Percentiles rank a stretch among this genome's conserved stretches.
These are phyloP conservation scores for Tanozyma kutaoensis DNA, from an alignment of 805 yeast genomes.

Conservation along the genomic window DNA sequence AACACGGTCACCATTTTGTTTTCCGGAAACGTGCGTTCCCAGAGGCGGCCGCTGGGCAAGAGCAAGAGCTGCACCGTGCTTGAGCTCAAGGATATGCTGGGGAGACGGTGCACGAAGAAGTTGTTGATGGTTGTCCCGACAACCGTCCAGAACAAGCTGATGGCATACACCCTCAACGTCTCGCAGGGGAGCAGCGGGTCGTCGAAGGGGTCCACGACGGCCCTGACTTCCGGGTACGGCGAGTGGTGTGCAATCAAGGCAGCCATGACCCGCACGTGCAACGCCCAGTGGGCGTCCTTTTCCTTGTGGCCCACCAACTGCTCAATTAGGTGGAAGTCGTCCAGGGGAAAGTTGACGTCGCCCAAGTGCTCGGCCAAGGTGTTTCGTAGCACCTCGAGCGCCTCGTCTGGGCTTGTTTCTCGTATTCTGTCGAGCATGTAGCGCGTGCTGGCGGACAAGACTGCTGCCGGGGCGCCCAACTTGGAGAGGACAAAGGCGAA, in stretches of 20 bases:
- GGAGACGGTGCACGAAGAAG: slow-evolving; percentile 43
- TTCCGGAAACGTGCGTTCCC: slow-evolving; percentile 19
- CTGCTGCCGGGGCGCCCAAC: slow-evolving; percentile 4
- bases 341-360: slow-evolving; percentile 33
- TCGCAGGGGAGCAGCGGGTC: slow-evolving; percentile 36
- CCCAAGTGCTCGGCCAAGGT: slow-evolving; percentile 25
- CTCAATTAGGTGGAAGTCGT: slow-evolving; percentile 19
- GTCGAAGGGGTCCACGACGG: slow-evolving; percentile 48
- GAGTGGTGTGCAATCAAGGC: slow-evolving; percentile 29
- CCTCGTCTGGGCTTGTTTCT: slow-evolving; percentile 8
- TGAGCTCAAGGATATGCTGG: slow-evolving; percentile 30
- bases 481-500: slow-evolving; percentile 3
- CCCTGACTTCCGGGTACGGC: slow-evolving; percentile 56
- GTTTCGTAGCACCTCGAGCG: slow-evolving; percentile 19
- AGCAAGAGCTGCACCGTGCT: slow-evolving; percentile 32
- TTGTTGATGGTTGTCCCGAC: slow-evolving; percentile 23
- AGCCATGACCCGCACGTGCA: slow-evolving; percentile 28
- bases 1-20: slow-evolving; percentile 9
- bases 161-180: slow-evolving; percentile 41
- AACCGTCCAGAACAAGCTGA: slow-evolving; percentile 38
- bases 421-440: slow-evolving; percentile 18
- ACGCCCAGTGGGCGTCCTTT: slow-evolving; percentile 8
- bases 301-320: slow-evolving; percentile 8
- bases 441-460: slow-evolving; percentile 2
- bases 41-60: slow-evolving; percentile 24